Conservation (phyloP, 495 filamentous ascomycete genomes). For the Melanomma pulvis-pyrius region DNA sequence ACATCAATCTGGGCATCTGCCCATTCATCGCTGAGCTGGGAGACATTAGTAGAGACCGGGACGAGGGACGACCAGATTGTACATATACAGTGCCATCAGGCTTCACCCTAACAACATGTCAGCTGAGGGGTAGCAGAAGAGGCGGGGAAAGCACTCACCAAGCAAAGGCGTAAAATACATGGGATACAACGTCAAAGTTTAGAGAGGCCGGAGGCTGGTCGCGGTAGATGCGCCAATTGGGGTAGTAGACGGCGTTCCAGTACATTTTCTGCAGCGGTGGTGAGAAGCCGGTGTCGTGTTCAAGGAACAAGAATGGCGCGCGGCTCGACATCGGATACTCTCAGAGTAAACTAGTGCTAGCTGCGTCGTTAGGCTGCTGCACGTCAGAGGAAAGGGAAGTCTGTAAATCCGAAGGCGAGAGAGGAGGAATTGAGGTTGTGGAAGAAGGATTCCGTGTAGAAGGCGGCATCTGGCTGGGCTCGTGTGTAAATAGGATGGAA, state of each 20-base stretch:
- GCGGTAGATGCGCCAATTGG: conserved; percentile 79
- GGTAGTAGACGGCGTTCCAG: conserved; percentile 86
- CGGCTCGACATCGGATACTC: conserved; percentile 27
- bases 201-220: conserved; percentile 77
- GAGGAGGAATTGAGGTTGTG: neutral
- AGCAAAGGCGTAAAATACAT: conserved; percentile 90
- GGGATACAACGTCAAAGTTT: conserved; percentile 68
- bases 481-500: neutral
- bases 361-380: conserved; percentile 18
- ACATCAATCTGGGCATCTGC: conserved; percentile 79
- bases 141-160: conserved; percentile 49
- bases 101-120: conserved; percentile 58
- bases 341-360: conserved; percentile 21
- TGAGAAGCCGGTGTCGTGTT: conserved; percentile 14
- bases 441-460: neutral
- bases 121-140: conserved; percentile 8
- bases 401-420: neutral
- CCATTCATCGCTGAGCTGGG: conserved; percentile 82
- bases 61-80: conserved; percentile 8
- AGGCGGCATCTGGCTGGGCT: neutral
- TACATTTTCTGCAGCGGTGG: conserved; percentile 48
- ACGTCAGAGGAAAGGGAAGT: neutral
- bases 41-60: conserved; percentile 6
- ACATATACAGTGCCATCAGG: conserved; percentile 83
- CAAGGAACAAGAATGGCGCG: conserved; percentile 3